Percentiles rank a stretch among this genome's conserved stretches.
Evolutionary conservation across 108 stramenopile species (phyloP).

Genomic region (Fragilaria crotonensis): DNA sequence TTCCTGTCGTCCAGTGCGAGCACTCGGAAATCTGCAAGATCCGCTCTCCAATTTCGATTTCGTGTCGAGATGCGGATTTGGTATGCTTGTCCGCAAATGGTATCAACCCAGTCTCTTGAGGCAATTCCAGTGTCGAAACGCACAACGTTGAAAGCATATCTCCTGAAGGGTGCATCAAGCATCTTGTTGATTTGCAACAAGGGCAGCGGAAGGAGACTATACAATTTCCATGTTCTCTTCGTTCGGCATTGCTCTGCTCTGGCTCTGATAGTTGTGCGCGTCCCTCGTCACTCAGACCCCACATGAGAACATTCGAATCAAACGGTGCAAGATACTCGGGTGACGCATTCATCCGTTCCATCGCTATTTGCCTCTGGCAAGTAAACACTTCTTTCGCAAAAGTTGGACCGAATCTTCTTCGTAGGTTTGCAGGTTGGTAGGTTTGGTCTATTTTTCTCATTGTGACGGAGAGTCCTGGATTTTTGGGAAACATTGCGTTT

Average conservation of each 20-base stretch:
- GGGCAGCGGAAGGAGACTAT: conserved; percentile 43
- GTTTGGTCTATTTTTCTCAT: no score
- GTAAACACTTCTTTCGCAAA: no score
- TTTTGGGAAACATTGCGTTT: no score
- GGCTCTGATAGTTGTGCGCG: no score
- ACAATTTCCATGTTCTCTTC: conserved; percentile 51
- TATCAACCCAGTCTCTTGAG: no score
- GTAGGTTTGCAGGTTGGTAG: no score
- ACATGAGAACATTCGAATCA: conserved; percentile 9
- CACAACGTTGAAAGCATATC: conserved; percentile 31
- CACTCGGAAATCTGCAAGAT: conserved; percentile 57
- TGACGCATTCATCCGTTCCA: conserved; percentile 20
- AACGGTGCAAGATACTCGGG: conserved; percentile 51
- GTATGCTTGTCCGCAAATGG: no score
- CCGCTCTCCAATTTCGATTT: conserved; percentile 43
- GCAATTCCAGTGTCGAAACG: conserved; percentile 38
- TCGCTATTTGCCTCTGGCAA: conserved; percentile 1
- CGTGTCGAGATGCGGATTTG: conserved; percentile 2
- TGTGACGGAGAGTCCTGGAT: no score
- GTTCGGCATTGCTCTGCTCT: conserved; percentile 11
- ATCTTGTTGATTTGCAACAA: conserved; percentile 31
- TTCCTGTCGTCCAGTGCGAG: conserved; percentile 24
- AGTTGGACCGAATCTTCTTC: no score
- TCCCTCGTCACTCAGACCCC: conserved; percentile 8
- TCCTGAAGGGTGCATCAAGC: conserved; percentile 60